Conservation (phyloP, 257 asterid species). For the Fraxinus anomala region DNA sequence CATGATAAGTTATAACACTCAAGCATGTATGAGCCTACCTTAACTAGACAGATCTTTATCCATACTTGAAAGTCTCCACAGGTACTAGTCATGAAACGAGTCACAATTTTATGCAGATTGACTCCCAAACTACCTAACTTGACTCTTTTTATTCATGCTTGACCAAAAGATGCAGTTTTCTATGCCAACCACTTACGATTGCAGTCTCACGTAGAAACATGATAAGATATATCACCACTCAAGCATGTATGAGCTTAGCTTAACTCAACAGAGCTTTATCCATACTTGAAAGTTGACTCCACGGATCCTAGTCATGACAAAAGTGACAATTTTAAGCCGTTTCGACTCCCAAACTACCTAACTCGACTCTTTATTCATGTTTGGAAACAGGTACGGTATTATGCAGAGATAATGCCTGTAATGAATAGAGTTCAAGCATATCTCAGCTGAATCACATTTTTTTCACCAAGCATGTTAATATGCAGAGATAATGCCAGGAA, state of each 20-base stretch:
- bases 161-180: too few relatives aligned
- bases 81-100: background rate
- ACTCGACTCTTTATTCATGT: background rate
- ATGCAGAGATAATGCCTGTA: background rate
- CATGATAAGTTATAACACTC: background rate
- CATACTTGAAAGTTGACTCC: background rate
- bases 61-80: background rate
- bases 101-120: background rate
- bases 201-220: background rate
- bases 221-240: background rate
- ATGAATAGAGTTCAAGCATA: background rate
- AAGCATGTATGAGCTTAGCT: background rate
- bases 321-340: background rate
- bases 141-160: background rate
- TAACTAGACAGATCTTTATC: background rate
- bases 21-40: background rate
- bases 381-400: background rate
- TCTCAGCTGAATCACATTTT: background rate
- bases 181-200: background rate
- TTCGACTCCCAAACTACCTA: background rate
- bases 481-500: too few relatives aligned
- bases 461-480: background rate
- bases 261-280: background rate
- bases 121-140: background rate
- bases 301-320: background rate